These are phyloP conservation scores for Schizophyllum commune DNA, from an alignment of 1,284 basidiomycete species.

Conservation along the genomic window DNA sequence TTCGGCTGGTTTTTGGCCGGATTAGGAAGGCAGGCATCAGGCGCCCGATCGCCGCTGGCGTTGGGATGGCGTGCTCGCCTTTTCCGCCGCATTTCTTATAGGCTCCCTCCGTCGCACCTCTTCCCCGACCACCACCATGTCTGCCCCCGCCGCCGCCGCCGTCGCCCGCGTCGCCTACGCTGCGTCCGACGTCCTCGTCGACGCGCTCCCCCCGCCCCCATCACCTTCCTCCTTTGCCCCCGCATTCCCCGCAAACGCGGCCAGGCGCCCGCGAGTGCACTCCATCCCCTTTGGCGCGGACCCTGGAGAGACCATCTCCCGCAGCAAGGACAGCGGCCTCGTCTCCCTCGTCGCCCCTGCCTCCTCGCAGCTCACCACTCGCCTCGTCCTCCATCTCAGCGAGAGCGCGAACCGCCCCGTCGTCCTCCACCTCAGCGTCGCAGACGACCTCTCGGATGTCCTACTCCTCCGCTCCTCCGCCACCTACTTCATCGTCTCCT, in stretches of 20 bases:
- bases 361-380: slow-evolving; percentile 37
- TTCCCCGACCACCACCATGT: slow-evolving; percentile 20
- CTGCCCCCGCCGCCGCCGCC: slow-evolving; percentile 15
- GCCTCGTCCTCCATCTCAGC: slow-evolving; percentile 49
- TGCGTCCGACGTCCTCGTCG: slow-evolving; percentile 58
- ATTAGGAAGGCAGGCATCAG: neutral
- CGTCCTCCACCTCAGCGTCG: slow-evolving; percentile 50
- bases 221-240: slow-evolving; percentile 26
- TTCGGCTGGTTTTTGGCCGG: neutral
- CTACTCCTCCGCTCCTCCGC: slow-evolving; percentile 51
- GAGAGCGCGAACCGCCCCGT: slow-evolving; percentile 42
- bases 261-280: neutral
- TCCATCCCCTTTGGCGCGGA: slow-evolving; percentile 51
- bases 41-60: neutral
- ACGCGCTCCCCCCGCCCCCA: slow-evolving; percentile 38
- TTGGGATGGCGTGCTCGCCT: neutral
- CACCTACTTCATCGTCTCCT: slow-evolving; percentile 57
- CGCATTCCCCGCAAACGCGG: slow-evolving; percentile 3
- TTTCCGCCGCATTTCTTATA: neutral
- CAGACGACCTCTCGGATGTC: slow-evolving; percentile 48
- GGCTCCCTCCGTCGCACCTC: neutral
- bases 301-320: slow-evolving; percentile 44
- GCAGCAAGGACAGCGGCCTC: slow-evolving; percentile 31
- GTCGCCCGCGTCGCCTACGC: slow-evolving; percentile 66
- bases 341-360: slow-evolving; percentile 45